phyloP scores from a whole-genome alignment of 164 flowering plant species.

The Sextonia rubra region DNA sequence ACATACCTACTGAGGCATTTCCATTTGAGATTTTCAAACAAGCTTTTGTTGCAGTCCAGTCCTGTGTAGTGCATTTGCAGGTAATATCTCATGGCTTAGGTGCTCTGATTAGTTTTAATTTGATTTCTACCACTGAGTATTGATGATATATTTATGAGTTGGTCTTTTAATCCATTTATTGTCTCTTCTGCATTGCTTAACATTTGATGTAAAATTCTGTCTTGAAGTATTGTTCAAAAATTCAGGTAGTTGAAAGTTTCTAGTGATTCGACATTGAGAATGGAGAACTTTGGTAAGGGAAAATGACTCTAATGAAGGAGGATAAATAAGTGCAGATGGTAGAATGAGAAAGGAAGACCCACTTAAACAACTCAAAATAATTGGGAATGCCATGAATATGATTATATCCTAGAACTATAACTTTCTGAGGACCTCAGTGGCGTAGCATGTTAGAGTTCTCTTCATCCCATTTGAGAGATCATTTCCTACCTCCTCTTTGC shows the following conservation, averaged over 20 bases:
- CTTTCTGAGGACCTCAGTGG: too few relatives aligned
- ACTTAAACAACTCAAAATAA: neutral
- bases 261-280: too few relatives aligned
- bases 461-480: too few relatives aligned
- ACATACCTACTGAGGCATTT: constrained; percentile 96
- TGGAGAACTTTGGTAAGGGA: neutral
- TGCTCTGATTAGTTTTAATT: too few relatives aligned
- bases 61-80: constrained; percentile 99
- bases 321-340: too few relatives aligned
- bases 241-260: too few relatives aligned
- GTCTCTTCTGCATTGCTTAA: neutral
- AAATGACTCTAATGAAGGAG: too few relatives aligned
- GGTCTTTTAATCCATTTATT: neutral
- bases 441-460: too few relatives aligned
- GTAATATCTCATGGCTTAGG: constrained; percentile 25
- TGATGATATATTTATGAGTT: too few relatives aligned
- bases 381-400: neutral
- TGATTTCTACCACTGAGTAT: too few relatives aligned
- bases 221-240: too few relatives aligned
- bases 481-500: too few relatives aligned
- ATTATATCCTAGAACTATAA: neutral
- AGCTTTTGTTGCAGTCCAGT: constrained; percentile 99
- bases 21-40: constrained; percentile 96
- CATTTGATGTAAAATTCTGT: neutral
- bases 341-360: neutral